phyloP scores from a whole-genome alignment of 441 rosid species.

The Euphorbia corollata region DNA sequence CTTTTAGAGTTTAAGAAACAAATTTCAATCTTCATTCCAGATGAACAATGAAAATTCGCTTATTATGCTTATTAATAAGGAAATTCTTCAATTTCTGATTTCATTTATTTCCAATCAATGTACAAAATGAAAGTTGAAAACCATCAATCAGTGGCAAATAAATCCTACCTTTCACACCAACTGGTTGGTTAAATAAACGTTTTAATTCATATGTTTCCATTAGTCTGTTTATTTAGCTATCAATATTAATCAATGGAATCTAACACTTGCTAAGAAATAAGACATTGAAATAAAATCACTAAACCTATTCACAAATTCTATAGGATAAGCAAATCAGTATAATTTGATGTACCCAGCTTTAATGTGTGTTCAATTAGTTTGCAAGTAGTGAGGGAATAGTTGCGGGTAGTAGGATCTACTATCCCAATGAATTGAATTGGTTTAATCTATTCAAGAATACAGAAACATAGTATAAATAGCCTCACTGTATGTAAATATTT shows the following conservation, averaged over 20 bases:
- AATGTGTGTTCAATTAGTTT: background rate
- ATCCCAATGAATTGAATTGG: background rate
- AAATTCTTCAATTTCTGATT: too few relatives aligned
- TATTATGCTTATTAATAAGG: too few relatives aligned
- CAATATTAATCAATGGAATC: background rate
- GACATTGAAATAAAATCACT: too few relatives aligned
- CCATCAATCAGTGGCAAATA: too few relatives aligned
- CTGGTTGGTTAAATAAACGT: background rate
- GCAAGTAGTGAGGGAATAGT: too few relatives aligned
- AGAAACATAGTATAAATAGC: background rate
- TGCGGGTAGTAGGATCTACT: too few relatives aligned
- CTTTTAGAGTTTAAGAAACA: background rate
- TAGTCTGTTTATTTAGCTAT: background rate
- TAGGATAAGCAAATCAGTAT: background rate
- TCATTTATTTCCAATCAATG: too few relatives aligned
- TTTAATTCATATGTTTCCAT: background rate
- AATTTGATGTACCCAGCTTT: background rate
- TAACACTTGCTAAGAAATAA: background rate
- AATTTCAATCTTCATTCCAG: background rate
- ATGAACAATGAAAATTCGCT: too few relatives aligned
- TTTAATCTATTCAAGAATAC: background rate
- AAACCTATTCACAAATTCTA: background rate
- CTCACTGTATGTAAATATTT: background rate
- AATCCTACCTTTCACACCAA: too few relatives aligned
- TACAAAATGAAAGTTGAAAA: too few relatives aligned